phyloP scores from a whole-genome alignment of 1,284 basidiomycete species.

The Hypsizygus ulmarius region DNA sequence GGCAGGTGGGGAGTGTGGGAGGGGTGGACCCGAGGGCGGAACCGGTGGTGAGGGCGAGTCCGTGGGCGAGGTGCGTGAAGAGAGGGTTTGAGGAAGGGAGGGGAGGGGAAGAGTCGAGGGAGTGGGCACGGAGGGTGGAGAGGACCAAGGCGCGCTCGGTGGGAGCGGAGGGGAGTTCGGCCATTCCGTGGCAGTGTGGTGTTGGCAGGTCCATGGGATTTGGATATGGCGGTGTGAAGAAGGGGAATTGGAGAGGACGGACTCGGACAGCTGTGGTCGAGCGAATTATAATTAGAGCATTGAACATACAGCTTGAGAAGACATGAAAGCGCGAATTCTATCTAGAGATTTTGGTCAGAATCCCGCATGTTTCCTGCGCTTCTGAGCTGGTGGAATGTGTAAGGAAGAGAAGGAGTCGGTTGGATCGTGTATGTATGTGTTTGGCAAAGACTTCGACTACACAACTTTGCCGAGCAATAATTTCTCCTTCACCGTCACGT shows the following conservation, averaged over 20 bases:
- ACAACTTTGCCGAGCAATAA: not conserved
- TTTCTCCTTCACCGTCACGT: slow-evolving; percentile 4
- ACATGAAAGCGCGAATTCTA: no score
- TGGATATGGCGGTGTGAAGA: no score
- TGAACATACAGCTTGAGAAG: no score
- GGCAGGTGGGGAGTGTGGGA: slow-evolving; percentile 42
- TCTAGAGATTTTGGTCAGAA: no score
- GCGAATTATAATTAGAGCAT: no score
- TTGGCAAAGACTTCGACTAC: no score
- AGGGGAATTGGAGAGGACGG: no score
- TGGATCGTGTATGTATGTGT: no score
- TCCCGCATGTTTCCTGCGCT: no score
- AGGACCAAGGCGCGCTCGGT: slow-evolving; percentile 32
- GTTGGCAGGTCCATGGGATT: not conserved
- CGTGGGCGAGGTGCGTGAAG: slow-evolving; percentile 43
- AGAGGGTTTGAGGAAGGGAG: slow-evolving; percentile 27
- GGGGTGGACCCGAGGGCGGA: slow-evolving; percentile 54
- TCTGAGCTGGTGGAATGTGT: no score
- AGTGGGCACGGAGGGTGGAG: slow-evolving; percentile 18
- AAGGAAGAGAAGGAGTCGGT: no score
- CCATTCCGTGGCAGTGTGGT: slow-evolving; percentile 42
- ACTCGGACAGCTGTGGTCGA: no score
- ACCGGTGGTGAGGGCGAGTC: slow-evolving; percentile 54
- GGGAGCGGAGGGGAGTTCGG: slow-evolving; percentile 38
- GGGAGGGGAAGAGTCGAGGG: slow-evolving; percentile 9